phyloP scores from a whole-genome alignment of 2,329 filamentous ascomycete genomes.

The Epichloe sp. region DNA sequence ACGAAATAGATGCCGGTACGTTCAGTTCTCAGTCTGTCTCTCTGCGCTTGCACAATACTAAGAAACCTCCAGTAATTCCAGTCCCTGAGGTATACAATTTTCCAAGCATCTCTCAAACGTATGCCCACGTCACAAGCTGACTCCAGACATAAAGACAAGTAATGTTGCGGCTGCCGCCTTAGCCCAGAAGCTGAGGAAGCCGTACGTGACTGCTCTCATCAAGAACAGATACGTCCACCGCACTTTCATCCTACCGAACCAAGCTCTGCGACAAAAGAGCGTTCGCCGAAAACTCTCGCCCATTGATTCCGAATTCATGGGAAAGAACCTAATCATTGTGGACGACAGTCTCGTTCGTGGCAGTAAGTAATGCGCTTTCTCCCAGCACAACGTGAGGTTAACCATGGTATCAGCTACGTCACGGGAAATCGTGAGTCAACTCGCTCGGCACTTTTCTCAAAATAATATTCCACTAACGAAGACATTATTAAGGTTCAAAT shows the following conservation, averaged over 20 bases:
- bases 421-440: constrained; percentile 11
- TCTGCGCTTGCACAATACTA: no score
- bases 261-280: constrained; percentile 50
- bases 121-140: neutral
- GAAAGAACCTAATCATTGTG: constrained; percentile 67
- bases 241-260: constrained; percentile 23
- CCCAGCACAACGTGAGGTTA: constrained; percentile 17
- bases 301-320: constrained; percentile 74
- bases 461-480: neutral
- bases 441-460: no score
- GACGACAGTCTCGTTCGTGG: constrained; percentile 82
- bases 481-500: constrained; percentile 33
- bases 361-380: neutral
- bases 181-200: constrained; percentile 61
- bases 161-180: constrained; percentile 69
- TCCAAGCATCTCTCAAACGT: neutral
- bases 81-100: constrained; percentile 34
- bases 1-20: constrained; percentile 55
- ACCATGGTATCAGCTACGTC: constrained; percentile 6
- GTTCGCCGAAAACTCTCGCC: constrained; percentile 83
- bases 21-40: neutral
- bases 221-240: constrained; percentile 44
- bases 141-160: constrained; percentile 41
- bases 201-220: constrained; percentile 70
- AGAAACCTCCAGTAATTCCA: constrained; percentile 47